Conservation (phyloP, 495 filamentous ascomycete genomes). For the Neurospora cerealis region DNA sequence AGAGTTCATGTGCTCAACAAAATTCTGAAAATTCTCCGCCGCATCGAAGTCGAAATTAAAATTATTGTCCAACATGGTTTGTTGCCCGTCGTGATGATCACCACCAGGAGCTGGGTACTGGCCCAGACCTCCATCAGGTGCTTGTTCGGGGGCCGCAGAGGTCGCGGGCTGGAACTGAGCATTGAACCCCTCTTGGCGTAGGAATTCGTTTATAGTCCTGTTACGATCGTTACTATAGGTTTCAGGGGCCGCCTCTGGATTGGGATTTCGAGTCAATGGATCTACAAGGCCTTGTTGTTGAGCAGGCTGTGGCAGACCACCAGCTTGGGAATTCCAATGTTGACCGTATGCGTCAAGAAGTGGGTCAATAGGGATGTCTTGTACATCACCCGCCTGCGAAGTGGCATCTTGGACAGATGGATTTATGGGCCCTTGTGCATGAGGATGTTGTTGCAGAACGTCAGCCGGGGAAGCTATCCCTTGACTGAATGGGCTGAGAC, state of each 20-base stretch:
- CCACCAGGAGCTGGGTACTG: background rate
- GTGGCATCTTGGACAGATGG: background rate
- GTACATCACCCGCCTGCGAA: background rate
- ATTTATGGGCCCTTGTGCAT: background rate
- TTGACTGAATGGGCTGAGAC: background rate
- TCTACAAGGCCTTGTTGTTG: background rate
- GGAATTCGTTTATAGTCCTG: background rate
- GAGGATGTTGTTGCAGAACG: background rate
- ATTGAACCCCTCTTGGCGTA: background rate
- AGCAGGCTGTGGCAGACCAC: background rate
- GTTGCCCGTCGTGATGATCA: background rate
- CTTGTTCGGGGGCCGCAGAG: background rate
- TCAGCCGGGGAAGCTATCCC: background rate
- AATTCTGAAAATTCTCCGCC: too few relatives aligned
- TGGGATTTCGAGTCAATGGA: background rate
- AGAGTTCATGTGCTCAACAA: background rate
- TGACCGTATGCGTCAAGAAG: background rate
- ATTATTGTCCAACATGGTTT: background rate
- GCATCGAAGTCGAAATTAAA: background rate
- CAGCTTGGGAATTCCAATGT: background rate
- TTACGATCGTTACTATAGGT: background rate
- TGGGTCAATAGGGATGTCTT: background rate
- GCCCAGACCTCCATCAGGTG: background rate
- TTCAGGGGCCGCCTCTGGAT: background rate
- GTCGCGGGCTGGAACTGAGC: background rate